Evolutionary conservation across 495 filamentous ascomycete genomes (phyloP), one percentile per base, ranked within the genome.

Genomic region (Tricharina praecox): DNA sequence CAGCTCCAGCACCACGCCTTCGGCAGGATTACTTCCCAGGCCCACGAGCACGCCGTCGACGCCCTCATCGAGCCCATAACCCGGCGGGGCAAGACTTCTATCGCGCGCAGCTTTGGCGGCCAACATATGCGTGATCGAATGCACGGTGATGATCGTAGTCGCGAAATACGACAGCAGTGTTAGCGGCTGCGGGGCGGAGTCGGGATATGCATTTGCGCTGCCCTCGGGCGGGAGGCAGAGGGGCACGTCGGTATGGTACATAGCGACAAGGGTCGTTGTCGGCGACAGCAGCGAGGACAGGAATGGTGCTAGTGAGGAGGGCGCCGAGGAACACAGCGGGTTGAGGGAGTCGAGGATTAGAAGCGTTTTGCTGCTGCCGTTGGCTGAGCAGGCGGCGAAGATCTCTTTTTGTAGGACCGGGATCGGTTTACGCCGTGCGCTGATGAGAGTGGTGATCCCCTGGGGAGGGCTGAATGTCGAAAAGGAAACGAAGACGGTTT

Each of bases 401-500:
- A 93, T 77, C 36, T 85, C 76, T 2, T 64, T 56, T 1, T 67
- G 66, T 7, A 84, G 63, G 0, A 58, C 52, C 1, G 64, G 51
- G 9, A 77, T 63, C 1, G 59, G 63, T 56, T 82, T 81, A 42
- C 74, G 64, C 9, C 76, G 63, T 2, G 76, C 76, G 45, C 66
- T 66, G 47, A 94, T 64, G 51, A 87, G 79, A 19, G 71, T 56
- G 59, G 79, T 78, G 0, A 74, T 66, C 11, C 67, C 74, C 5
- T 63, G 63, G 9, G 75, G 72, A 37, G 72, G 75, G 9, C 60
- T 56, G 4, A 82, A 59, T 0, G 83, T 83, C 49, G 78, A 71
- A 56, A 83, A 84, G n/a, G 84, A 79, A 46, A 93, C 64, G 55
- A 76, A 80, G n/a, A 90, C 71, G 13, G 79, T 67, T 60, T 79